A percentile compares a stretch with the other conserved stretches of the same genome.
These are phyloP conservation scores for Nicotiana rustica DNA, from an alignment of 305 asterid species.

Conservation along the genomic window DNA sequence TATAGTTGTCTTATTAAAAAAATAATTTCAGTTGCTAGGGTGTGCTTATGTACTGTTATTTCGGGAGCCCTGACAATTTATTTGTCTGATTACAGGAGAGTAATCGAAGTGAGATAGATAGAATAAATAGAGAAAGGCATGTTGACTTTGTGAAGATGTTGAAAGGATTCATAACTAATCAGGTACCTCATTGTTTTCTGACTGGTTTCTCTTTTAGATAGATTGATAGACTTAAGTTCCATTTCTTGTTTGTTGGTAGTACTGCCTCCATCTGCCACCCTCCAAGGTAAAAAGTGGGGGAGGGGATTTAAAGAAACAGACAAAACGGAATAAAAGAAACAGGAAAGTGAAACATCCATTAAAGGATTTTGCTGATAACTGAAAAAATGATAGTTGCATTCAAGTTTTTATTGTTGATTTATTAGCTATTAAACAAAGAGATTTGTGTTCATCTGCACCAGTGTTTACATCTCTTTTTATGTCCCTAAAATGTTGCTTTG, in stretches of 20 bases:
- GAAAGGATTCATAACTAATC: conserved; percentile 81
- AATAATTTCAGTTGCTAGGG: conserved; percentile 10
- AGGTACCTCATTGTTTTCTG: conserved; percentile 57
- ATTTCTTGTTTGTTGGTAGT: background rate
- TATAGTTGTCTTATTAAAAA: background rate
- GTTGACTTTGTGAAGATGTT: conserved; percentile 82
- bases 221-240: background rate
- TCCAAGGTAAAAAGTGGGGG: no score
- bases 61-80: conserved; percentile 31
- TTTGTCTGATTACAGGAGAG: conserved; percentile 72
- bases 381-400: background rate
- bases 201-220: background rate
- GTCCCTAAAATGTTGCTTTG: background rate
- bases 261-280: no score
- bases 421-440: background rate
- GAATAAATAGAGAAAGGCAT: conserved; percentile 81
- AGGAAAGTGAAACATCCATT: background rate
- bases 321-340: background rate
- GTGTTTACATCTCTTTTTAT: background rate
- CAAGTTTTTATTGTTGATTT: background rate
- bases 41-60: conserved; percentile 29
- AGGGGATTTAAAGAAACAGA: background rate
- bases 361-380: conserved; percentile 18
- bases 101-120: conserved; percentile 78
- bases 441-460: background rate